Evolutionary conservation across 305 asterid species (phyloP).

Genomic region (Solanum hybrid): DNA sequence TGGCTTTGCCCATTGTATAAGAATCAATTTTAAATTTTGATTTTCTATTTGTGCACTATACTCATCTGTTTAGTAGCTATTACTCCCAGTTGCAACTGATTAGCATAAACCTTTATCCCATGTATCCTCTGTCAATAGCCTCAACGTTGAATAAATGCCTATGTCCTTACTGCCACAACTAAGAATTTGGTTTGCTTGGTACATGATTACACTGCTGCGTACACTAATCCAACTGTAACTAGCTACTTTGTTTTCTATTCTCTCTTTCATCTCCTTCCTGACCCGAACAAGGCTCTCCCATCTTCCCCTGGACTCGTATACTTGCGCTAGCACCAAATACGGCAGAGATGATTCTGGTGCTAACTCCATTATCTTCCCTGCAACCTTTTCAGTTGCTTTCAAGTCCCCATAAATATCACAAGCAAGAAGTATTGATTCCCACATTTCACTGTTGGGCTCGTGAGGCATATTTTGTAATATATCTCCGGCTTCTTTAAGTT

Average conservation of each 20-base stretch:
- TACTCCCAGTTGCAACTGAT: background rate
- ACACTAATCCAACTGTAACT: slow-evolving; percentile 34
- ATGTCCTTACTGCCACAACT: slow-evolving; percentile 24
- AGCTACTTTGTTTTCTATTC: slow-evolving; percentile 20
- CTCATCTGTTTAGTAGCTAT: background rate
- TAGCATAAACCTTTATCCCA: background rate
- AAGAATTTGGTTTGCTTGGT: slow-evolving; percentile 28
- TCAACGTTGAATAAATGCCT: background rate
- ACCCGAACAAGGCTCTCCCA: slow-evolving; percentile 77
- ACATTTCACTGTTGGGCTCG: slow-evolving; percentile 28
- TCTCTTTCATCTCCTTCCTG: slow-evolving; percentile 35
- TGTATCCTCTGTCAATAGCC: background rate
- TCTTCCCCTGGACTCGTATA: slow-evolving; percentile 41
- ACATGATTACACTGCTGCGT: slow-evolving; percentile 19
- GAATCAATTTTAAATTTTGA: background rate
- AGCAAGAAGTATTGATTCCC: slow-evolving; percentile 46
- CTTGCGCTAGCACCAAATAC: slow-evolving; percentile 33
- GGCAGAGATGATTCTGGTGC: slow-evolving; percentile 36
- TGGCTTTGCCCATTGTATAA: background rate
- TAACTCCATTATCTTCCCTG: slow-evolving; percentile 47
- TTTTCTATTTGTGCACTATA: background rate
- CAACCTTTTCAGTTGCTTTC: slow-evolving; percentile 32
- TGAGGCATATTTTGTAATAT: slow-evolving; percentile 26
- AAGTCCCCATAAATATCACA: slow-evolving; percentile 35
- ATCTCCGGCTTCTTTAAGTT: slow-evolving; percentile 37